Evolutionary conservation across 2,329 filamentous ascomycete species (phyloP), one percentile per base, ranked within the genome.

Genomic region (Aureobasidium sp.): DNA sequence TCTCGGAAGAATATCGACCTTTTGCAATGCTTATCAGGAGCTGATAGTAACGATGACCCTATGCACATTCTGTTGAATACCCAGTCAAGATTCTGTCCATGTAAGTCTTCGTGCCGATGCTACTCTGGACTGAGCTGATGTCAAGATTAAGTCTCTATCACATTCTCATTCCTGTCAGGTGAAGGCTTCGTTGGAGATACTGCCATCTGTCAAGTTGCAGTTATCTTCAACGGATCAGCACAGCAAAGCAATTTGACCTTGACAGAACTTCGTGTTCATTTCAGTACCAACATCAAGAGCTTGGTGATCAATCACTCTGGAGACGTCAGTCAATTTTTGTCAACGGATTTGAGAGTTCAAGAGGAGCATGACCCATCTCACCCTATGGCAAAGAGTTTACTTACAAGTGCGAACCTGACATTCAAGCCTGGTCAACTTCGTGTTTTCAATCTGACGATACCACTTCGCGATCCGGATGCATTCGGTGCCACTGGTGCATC

Each of bases 401-500:
- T 75, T 42, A 88, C 88, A 0, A 69, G 75, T 12, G 81, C 82
- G 9, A 79, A 92, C 71, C 74, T 97, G 60, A 84, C 80, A 0
- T 74, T 97, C 47, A 73, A 75, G 12, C 83, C 91, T 15, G 85
- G 85, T 0, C 82, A 89, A 64, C 88, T 81, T 9, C 85, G 83
- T 59, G 83, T 92, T 0, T 87, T 89, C 64, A 84, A 89, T 67
- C 80, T 96, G 67, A 82, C 81, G 9, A 82, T 91, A 62, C 83
- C 87, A 2, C 81, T 96, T 17, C 85, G 91, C 63, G 92, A 97
- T 73, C 85, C 91, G 2, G 91, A 91, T n/a, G 83, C 90, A 61
- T 85, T 88, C 0, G 84, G 81, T 52, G 85, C 89, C 4, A 79
- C 82, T 5, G 85, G 84, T 1, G 82, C 88, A 11, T 82, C 79